These are phyloP conservation scores for Flaveria brownii DNA, from an alignment of 129 eudicot species.

Conservation along the genomic window DNA sequence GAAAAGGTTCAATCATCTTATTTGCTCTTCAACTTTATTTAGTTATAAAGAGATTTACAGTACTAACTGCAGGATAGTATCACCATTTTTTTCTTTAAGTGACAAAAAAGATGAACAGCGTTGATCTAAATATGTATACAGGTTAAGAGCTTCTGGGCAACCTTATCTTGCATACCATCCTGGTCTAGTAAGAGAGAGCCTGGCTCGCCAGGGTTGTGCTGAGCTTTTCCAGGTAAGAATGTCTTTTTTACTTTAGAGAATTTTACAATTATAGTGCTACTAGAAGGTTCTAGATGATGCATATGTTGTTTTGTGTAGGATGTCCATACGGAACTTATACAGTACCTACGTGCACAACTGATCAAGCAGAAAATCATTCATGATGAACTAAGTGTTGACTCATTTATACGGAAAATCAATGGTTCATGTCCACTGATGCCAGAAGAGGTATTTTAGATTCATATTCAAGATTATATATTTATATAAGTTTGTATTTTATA, in stretches of 20 bases:
- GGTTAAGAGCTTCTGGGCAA: constrained; percentile 87
- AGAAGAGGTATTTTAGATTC: constrained; percentile 46
- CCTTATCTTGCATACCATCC: constrained; percentile 95
- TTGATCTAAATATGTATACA: constrained; percentile 32
- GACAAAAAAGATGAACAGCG: constrained; percentile 1
- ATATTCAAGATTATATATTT: constrained; percentile 4
- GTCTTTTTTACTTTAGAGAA: background rate
- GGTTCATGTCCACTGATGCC: constrained; percentile 78
- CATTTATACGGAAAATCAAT: constrained; percentile 55
- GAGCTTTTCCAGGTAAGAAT: constrained; percentile 87
- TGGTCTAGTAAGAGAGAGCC: constrained; percentile 77
- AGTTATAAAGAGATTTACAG: constrained; percentile 8
- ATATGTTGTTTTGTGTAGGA: constrained; percentile 48
- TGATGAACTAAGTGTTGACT: constrained; percentile 70
- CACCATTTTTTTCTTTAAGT: background rate
- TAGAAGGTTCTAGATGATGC: constrained; percentile 5
- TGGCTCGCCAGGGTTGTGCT: constrained; percentile 97
- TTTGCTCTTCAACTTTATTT: constrained; percentile 7
- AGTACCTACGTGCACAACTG: constrained; percentile 78
- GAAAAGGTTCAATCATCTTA: constrained; percentile 52
- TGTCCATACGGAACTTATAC: constrained; percentile 87
- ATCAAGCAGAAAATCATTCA: constrained; percentile 66
- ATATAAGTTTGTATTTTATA: background rate
- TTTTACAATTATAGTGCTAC: constrained; percentile 5
- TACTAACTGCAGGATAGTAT: background rate